Evolutionary conservation across 345 rosid genomes (phyloP), one percentile per base, ranked within the genome.

Genomic region (Rhodamnia argentea): DNA sequence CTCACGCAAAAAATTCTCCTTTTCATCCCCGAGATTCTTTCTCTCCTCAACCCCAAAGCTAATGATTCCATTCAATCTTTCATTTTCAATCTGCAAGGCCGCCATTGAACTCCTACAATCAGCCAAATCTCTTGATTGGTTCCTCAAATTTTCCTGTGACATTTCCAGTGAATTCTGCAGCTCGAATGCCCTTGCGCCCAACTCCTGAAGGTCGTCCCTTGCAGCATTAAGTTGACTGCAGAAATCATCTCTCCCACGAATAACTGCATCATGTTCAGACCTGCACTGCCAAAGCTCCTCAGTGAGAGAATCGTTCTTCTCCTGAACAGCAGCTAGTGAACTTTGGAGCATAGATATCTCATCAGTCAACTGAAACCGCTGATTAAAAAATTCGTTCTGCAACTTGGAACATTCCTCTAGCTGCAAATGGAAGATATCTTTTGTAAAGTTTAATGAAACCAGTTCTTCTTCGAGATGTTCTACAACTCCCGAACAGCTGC

Each of bases 391-490:
- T 57, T 94, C 94, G 37, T 42, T 86, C 88, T 86, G 95, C 86
- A 91, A 84, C 90, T 83, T 86, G 84, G 92, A 92, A 76, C 89
- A 93, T 86, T 97, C 98, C 83, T 88, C 84, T 44, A 97, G 90
- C 88, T 95, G 97, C 90, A 92, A 83, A 76, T 90, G 90, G 82
- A 90, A 87, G 85, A 95, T 88, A 90, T 94, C 93, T 87, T 92
- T 95, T 52, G 84, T 84, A 86, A 92, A 90, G 56, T 87, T 91
- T 52, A 94, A 60, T 54, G 94, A 86, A 86, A 91, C 93, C 56
- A 96, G 86, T 83, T 95, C 94, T 86, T 94, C 96, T 55, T 89
- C 91, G 57, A 96, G 88, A 91, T 89, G 91, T 88, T 91, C 96
- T 78, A 91, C 52, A 16, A 86, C 92, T 86, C 59, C 88, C 23